phyloP scores from a whole-genome alignment of 2,329 filamentous ascomycete species.

The Hymenoscyphus fraxineus region DNA sequence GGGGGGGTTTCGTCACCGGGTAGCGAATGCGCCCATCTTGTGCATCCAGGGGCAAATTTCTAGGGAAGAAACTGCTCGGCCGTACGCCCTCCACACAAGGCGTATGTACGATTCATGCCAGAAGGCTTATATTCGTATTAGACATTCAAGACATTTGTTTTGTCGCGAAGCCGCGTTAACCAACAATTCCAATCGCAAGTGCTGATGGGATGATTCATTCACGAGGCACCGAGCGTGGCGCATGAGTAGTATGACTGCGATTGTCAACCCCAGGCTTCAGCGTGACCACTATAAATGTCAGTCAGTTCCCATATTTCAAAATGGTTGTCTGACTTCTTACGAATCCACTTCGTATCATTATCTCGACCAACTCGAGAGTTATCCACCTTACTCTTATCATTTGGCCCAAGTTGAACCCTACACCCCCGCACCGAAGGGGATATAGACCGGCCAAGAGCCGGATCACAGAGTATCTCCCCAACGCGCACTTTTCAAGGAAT shows the following conservation, averaged over 20 bases:
- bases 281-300: conserved; percentile 29
- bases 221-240: conserved; percentile 25
- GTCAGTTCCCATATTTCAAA: conserved; percentile 7
- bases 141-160: conserved; percentile 6
- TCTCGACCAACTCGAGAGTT: not conserved
- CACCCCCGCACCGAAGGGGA: conserved; percentile 2
- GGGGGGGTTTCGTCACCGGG: conserved; percentile 23
- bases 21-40: conserved; percentile 22
- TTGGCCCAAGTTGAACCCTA: conserved; percentile 5
- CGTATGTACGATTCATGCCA: conserved; percentile 9
- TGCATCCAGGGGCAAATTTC: not conserved
- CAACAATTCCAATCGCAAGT: conserved; percentile 37
- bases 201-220: conserved; percentile 28
- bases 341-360: conserved; percentile 11
- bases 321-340: conserved; percentile 15
- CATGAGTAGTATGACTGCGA: conserved; percentile 23
- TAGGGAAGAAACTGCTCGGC: not conserved
- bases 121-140: conserved; percentile 12
- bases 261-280: conserved; percentile 21
- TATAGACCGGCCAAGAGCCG: conserved; percentile 35
- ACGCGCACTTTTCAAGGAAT: conserved; percentile 2
- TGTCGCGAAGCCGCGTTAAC: not conserved
- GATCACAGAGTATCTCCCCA: conserved; percentile 14
- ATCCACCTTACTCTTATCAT: conserved; percentile 10
- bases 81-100: conserved; percentile 5